phyloP scores from a whole-genome alignment of 345 rosid genomes.

The Firmiana major region DNA sequence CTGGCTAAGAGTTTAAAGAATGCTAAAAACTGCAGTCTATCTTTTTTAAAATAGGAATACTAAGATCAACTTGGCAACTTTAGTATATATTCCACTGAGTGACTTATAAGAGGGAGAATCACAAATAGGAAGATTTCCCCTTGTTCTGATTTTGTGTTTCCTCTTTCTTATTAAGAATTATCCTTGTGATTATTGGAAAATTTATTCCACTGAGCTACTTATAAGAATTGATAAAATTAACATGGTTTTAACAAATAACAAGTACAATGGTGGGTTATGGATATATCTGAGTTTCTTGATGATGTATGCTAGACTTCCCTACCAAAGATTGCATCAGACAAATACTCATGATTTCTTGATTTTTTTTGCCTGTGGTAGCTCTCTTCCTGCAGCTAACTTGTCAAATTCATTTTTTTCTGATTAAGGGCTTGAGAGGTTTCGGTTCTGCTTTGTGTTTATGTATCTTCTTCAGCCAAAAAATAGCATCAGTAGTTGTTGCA shows the following conservation, averaged over 20 bases:
- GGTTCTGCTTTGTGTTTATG: background rate
- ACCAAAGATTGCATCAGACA: background rate
- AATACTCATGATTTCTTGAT: background rate
- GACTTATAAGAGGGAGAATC: background rate
- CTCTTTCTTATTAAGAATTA: background rate
- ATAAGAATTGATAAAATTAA: background rate
- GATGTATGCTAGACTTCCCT: background rate
- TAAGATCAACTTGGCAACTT: background rate
- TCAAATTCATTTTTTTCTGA: background rate
- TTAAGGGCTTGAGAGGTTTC: background rate
- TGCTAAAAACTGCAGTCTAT: background rate
- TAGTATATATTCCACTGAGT: background rate
- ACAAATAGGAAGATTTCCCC: background rate
- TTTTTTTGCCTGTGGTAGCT: background rate
- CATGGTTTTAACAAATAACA: background rate
- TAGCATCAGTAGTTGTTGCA: background rate
- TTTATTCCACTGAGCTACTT: background rate
- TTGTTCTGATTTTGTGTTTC: no score
- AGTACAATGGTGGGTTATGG: background rate
- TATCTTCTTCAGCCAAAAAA: background rate
- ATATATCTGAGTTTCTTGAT: background rate
- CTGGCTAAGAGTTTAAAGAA: background rate
- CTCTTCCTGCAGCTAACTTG: background rate
- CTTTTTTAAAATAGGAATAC: background rate
- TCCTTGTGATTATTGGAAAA: background rate